phyloP scores from a whole-genome alignment of 768 basidiomycete species.

The Calocybe cyanea region DNA sequence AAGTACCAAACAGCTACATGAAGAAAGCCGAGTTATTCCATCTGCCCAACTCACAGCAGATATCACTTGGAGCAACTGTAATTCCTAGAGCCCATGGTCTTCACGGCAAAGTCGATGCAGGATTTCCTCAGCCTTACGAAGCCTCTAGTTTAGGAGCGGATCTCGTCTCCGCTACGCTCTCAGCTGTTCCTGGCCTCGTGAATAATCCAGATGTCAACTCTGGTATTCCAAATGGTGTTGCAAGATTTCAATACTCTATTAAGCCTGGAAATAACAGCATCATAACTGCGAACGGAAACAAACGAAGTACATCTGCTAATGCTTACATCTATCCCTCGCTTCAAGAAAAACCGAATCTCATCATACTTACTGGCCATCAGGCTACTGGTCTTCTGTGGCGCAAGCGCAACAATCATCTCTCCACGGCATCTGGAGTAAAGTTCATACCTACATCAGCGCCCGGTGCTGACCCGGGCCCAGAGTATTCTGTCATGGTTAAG shows the following conservation, averaged over 20 bases:
- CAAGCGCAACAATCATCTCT: not conserved
- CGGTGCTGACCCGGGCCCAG: not conserved
- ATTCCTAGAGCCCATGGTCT: slow-evolving; percentile 10
- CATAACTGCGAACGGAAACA: slow-evolving; percentile 9
- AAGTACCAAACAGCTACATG: slow-evolving; percentile 7
- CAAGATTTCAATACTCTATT: slow-evolving; percentile 15
- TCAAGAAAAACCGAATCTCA: slow-evolving; percentile 6
- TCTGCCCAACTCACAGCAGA: slow-evolving; percentile 11
- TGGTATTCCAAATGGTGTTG: slow-evolving; percentile 12
- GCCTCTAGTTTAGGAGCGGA: slow-evolving; percentile 1
- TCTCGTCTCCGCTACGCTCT: not conserved
- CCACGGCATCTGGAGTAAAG: slow-evolving; percentile 10
- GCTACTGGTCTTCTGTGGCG: slow-evolving; percentile 11
- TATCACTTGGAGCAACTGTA: slow-evolving; percentile 7
- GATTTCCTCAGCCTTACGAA: slow-evolving; percentile 16
- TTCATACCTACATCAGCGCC: slow-evolving; percentile 5
- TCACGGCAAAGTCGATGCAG: slow-evolving; percentile 11
- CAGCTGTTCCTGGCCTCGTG: slow-evolving; percentile 7
- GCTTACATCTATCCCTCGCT: slow-evolving; percentile 15
- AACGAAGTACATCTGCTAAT: slow-evolving; percentile 13
- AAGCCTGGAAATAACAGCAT: slow-evolving; percentile 12
- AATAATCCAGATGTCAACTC: slow-evolving; percentile 12
- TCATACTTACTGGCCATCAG: slow-evolving; percentile 12
- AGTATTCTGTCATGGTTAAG: not conserved
- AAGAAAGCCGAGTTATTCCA: slow-evolving; percentile 11